Conservation (phyloP, 1,284 basidiomycete genomes). For the Megacollybia platyphylla region DNA sequence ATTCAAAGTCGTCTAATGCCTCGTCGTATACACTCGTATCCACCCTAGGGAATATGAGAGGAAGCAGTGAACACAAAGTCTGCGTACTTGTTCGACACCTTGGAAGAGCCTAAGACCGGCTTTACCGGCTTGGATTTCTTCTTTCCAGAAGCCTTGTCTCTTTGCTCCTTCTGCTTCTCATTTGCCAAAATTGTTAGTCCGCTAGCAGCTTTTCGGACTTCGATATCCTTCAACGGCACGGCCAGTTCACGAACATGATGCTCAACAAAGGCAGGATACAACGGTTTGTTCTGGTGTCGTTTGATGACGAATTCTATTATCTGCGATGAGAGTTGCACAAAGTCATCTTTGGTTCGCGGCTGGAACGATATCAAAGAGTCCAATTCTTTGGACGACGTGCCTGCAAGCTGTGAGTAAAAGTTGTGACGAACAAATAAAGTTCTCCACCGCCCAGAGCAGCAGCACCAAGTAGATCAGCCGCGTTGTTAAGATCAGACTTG, state of each 20-base stretch:
- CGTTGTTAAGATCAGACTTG: constrained; percentile 74
- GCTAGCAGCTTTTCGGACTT: constrained; percentile 79
- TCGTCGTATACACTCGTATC: constrained; percentile 80
- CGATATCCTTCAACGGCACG: constrained; percentile 70
- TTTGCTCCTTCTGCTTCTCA: constrained; percentile 85
- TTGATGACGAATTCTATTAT: constrained; percentile 67
- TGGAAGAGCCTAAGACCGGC: constrained; percentile 63
- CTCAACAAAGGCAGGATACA: constrained; percentile 76
- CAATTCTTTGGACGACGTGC: constrained; percentile 55
- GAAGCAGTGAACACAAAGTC: constrained; percentile 1
- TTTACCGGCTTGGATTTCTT: constrained; percentile 77
- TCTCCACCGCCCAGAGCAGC: constrained; percentile 51
- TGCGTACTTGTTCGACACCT: constrained; percentile 47
- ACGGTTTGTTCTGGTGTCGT: constrained; percentile 67
- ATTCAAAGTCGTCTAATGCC: constrained; percentile 73
- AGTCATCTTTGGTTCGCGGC: constrained; percentile 81
- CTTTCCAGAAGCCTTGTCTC: constrained; percentile 79
- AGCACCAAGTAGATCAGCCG: constrained; percentile 69
- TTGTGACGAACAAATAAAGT: neutral
- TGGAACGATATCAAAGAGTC: constrained; percentile 59
- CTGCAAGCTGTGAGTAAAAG: constrained; percentile 17
- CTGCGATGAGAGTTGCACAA: constrained; percentile 54
- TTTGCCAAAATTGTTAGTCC: constrained; percentile 78
- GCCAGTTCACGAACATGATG: constrained; percentile 67
- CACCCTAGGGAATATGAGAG: constrained; percentile 21